Evolutionary conservation across 306 rosid genomes (phyloP).

Genomic region (Vigna reflexopilosa): DNA sequence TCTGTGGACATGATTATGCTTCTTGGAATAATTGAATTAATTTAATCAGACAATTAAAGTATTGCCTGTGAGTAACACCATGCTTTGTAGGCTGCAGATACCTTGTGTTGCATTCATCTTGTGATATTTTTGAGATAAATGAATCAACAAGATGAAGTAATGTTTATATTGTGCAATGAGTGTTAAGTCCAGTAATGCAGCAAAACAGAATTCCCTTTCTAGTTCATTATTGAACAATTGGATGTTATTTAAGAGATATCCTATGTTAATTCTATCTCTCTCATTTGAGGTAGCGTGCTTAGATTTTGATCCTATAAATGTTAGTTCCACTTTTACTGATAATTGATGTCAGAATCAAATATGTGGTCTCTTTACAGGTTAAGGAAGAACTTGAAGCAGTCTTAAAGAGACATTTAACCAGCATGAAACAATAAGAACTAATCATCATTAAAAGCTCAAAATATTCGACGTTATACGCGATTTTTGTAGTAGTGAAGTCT

Average conservation of each 20-base stretch:
- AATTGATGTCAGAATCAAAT: slow-evolving; percentile 10
- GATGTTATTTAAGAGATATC: slow-evolving; percentile 11
- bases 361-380: no score
- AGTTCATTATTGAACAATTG: slow-evolving; percentile 31
- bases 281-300: slow-evolving; percentile 3
- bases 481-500: no score
- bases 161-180: slow-evolving; percentile 20
- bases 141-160: slow-evolving; percentile 30
- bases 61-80: slow-evolving; percentile 38
- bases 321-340: slow-evolving; percentile 34
- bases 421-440: no score
- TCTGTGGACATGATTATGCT: slow-evolving; percentile 30
- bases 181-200: slow-evolving; percentile 35
- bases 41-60: slow-evolving; percentile 39
- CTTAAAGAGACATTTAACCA: no score
- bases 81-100: slow-evolving; percentile 48
- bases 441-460: no score
- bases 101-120: slow-evolving; percentile 47
- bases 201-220: background rate
- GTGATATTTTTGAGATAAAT: slow-evolving; percentile 2
- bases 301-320: slow-evolving; percentile 31
- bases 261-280: background rate
- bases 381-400: no score
- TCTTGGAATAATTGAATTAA: slow-evolving; percentile 25
- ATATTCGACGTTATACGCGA: no score